Base-by-base conservation (phyloP, 768 basidiomycete species). In the Termitomyces sp. region DNA sequence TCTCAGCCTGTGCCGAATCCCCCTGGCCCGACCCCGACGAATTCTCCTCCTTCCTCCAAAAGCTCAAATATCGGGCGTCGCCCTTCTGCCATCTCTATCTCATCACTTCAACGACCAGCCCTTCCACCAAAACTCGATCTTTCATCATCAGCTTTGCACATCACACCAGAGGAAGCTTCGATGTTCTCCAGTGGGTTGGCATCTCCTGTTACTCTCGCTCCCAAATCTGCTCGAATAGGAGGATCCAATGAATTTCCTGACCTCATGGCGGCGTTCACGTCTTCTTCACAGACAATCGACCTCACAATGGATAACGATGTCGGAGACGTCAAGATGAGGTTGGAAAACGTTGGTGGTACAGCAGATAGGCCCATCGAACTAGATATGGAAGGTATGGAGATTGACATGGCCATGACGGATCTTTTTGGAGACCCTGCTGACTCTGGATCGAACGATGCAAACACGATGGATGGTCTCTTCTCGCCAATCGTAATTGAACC, bases 341-440 rank as follows among this genome's bases (percentile, higher is more conserved):
- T 79, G 35, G 74, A 80, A 63, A 60, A 68, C 35, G 68, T 81
- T 16, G 88, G 91, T 15, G 86, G 75, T 68, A 89, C 87, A 7
- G 89, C 84, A 0, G 91, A 93, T 70, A 89, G 90, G 70, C 90
- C 91, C 20, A 92, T 92, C 59, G 91, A 91, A 68, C 80, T 92
- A 28, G 90, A 92, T 70, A 67, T 92, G 58, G 90, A 91, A 50
- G 65, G 67, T 55, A 85, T 88, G 71, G 87, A 90, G 64, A 83
- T 88, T 55, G 85, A 86, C 68, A 87, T 87, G 78, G 68, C 79
- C 28, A 81, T 81, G 78, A 76, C 75, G 6, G 81, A 82, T 66
- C 72, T 88, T 15, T 90, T 89, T 65, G 84, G 86, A 7, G 82
- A 84, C 54, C 67, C 71, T 22, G 65, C 72, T 16, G 81, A 78